These are phyloP conservation scores for Cytospora mali DNA, from an alignment of 2,329 filamentous ascomycete genomes.

Conservation along the genomic window DNA sequence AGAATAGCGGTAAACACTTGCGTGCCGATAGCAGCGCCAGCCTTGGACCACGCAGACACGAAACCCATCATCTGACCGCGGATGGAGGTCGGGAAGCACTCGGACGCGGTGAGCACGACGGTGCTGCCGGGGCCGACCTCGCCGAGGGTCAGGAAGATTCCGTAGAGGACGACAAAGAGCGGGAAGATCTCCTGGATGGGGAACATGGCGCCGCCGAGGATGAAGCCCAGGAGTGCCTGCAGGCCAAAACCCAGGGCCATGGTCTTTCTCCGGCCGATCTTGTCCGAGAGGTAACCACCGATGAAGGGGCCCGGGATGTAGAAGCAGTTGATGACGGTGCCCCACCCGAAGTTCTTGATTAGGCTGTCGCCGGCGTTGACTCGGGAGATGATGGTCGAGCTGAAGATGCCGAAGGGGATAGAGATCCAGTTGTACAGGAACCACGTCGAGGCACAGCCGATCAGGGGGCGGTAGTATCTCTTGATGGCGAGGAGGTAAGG, in stretches of 20 bases:
- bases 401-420: slow-evolving; percentile 58
- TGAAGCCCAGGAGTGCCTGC: slow-evolving; percentile 50
- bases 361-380: slow-evolving; percentile 45
- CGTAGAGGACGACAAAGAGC: slow-evolving; percentile 54
- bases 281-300: slow-evolving; percentile 51
- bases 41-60: slow-evolving; percentile 50
- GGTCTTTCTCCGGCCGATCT: slow-evolving; percentile 51
- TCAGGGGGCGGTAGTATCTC: slow-evolving; percentile 51
- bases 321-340: slow-evolving; percentile 53
- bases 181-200: slow-evolving; percentile 51
- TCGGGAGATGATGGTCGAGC: slow-evolving; percentile 52
- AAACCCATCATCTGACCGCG: slow-evolving; percentile 53
- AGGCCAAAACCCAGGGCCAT: slow-evolving; percentile 53
- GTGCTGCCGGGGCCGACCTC: slow-evolving; percentile 54
- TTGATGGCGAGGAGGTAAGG: slow-evolving; percentile 52
- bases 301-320: slow-evolving; percentile 51
- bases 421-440: slow-evolving; percentile 59
- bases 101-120: slow-evolving; percentile 44
- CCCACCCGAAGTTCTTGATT: slow-evolving; percentile 47
- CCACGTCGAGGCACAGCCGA: slow-evolving; percentile 53
- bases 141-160: slow-evolving; percentile 51
- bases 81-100: slow-evolving; percentile 54
- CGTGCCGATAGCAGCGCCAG: slow-evolving; percentile 53
- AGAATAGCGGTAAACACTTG: slow-evolving; percentile 55
- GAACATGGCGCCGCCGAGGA: slow-evolving; percentile 50